A percentile compares a stretch with the other conserved stretches of the same genome.
phyloP scores from a whole-genome alignment of 1,139 yeast genomes.

The Debaryomycetaceae sp. region DNA sequence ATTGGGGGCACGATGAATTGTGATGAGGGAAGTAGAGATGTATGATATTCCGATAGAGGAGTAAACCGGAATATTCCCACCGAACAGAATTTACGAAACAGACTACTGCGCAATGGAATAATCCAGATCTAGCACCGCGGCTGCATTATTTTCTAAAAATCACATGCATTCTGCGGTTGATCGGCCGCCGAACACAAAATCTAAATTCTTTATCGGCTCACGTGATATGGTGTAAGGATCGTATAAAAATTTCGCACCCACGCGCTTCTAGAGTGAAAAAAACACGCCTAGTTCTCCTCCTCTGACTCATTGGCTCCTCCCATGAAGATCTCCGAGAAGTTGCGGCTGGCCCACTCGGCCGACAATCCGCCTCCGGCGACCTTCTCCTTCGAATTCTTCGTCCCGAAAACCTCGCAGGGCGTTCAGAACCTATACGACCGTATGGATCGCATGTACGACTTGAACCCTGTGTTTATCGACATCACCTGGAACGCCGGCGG shows the following conservation, averaged over 20 bases:
- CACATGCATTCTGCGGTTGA: too few species aligned
- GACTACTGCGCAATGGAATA: too few species aligned
- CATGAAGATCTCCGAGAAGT: conserved; percentile 47
- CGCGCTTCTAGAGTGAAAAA: neutral
- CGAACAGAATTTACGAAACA: neutral
- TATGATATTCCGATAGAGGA: too few species aligned
- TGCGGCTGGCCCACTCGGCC: conserved; percentile 34
- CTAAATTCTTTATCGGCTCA: too few species aligned
- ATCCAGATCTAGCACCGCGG: too few species aligned
- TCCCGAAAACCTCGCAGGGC: conserved; percentile 97
- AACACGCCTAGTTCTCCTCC: neutral
- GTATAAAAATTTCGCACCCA: neutral
- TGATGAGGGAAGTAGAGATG: too few species aligned
- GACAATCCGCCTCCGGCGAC: conserved; percentile 49
- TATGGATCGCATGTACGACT: conserved; percentile 94
- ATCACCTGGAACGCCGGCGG: conserved; percentile 99
- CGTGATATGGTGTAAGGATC: too few species aligned
- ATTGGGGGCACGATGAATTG: conserved; percentile 8
- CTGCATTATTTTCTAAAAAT: too few species aligned
- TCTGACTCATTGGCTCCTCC: neutral
- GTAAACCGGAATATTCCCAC: too few species aligned
- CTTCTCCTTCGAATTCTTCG: conserved; percentile 92
- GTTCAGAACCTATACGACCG: conserved; percentile 92
- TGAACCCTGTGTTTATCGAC: conserved; percentile 86
- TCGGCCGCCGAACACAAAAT: too few species aligned